Conservation (phyloP, 805 yeast species). For the Ogataea neopini region DNA sequence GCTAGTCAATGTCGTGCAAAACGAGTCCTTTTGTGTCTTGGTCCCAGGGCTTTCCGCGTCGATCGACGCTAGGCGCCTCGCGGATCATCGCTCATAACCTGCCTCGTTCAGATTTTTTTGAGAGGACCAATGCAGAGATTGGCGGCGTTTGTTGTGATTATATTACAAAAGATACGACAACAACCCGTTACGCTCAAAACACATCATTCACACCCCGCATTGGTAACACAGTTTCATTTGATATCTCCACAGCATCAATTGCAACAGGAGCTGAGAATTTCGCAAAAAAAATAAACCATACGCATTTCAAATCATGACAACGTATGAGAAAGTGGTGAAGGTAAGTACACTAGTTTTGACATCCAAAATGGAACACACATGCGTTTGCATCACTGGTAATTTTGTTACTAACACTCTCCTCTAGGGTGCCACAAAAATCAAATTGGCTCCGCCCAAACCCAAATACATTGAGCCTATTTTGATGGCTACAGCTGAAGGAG, state of each 20-base stretch:
- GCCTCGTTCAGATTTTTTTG: not conserved
- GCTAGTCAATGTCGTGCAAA: too few relatives aligned
- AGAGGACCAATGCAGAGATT: too few relatives aligned
- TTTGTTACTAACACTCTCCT: not conserved
- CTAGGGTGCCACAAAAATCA: slow-evolving; percentile 69
- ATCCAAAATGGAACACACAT: too few relatives aligned
- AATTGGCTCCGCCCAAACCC: slow-evolving; percentile 96
- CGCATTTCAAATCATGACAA: slow-evolving; percentile 19
- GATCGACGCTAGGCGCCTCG: too few relatives aligned
- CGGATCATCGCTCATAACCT: slow-evolving; percentile 2
- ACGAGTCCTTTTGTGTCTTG: too few relatives aligned
- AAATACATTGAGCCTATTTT: slow-evolving; percentile 94
- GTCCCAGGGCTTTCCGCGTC: too few relatives aligned
- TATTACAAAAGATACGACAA: not conserved
- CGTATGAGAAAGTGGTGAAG: slow-evolving; percentile 28
- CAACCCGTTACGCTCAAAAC: not conserved
- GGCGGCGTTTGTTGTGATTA: slow-evolving; percentile 6
- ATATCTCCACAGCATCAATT: not conserved
- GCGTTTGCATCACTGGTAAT: too few relatives aligned
- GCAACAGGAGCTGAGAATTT: not conserved
- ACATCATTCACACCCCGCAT: too few relatives aligned
- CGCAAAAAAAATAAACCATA: not conserved
- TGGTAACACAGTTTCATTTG: too few relatives aligned
- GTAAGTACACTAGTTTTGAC: slow-evolving; percentile 8
- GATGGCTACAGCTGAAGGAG: slow-evolving; percentile 59